Conservation (phyloP, 371 early-diverging fungal genomes). For the Actinomortierella ambigua region DNA sequence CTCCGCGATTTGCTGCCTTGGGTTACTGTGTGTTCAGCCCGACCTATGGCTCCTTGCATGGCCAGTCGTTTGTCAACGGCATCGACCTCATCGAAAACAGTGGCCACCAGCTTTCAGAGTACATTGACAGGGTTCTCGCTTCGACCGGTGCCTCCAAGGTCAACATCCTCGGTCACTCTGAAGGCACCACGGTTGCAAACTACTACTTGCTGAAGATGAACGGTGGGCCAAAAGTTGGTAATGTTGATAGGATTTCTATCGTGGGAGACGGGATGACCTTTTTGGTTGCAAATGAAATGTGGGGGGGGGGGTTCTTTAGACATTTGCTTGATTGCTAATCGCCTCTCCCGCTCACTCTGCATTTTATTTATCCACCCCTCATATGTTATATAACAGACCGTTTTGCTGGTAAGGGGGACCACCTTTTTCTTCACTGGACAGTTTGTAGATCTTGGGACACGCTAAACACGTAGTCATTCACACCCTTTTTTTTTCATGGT, state of each 20-base stretch:
- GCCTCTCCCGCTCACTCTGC: too few species aligned
- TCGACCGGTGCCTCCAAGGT: conserved; percentile 16
- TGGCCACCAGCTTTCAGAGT: conserved; percentile 14
- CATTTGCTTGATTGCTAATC: too few species aligned
- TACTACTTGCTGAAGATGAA: conserved; percentile 3
- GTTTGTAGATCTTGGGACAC: too few species aligned
- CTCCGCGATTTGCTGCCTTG: conserved; percentile 2
- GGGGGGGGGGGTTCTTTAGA: too few species aligned
- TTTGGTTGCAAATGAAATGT: too few species aligned
- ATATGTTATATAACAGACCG: too few species aligned
- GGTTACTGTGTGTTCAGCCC: conserved; percentile 22
- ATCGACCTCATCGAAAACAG: conserved; percentile 10
- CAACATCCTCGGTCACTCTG: conserved; percentile 14
- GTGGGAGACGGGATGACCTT: too few species aligned
- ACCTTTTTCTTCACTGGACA: too few species aligned
- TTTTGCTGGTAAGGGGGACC: too few species aligned
- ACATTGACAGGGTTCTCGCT: conserved; percentile 17
- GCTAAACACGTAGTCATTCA: not conserved
- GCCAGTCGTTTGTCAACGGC: not conserved
- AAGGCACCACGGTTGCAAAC: not conserved
- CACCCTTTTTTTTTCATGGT: not conserved
- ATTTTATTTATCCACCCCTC: too few species aligned
- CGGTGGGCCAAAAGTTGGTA: not conserved
- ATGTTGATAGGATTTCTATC: too few species aligned
- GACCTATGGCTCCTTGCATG: conserved; percentile 10